A percentile compares a stretch with the other conserved stretches of the same genome.
phyloP scores from a whole-genome alignment of 2,329 filamentous ascomycete genomes.

The Gremmenia infestans region DNA sequence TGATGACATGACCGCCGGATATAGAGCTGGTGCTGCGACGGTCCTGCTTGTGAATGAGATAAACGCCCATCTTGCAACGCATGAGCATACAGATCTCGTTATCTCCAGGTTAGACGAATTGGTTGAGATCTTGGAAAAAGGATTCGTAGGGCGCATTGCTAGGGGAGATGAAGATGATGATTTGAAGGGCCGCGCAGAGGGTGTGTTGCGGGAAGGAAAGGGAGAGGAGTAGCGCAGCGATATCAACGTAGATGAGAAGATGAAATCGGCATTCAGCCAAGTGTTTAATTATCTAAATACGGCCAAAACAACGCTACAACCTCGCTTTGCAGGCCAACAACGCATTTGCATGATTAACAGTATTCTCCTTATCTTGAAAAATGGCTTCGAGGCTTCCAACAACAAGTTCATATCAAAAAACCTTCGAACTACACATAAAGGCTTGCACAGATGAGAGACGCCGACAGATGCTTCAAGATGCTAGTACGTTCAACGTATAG shows the following conservation, averaged over 20 bases:
- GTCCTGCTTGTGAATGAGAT: conserved; percentile 82
- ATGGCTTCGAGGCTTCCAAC: background rate
- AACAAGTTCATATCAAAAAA: background rate
- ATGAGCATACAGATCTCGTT: conserved; percentile 72
- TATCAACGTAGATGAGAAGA: background rate
- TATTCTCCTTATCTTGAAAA: conserved; percentile 1
- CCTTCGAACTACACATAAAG: background rate
- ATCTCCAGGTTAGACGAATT: conserved; percentile 71
- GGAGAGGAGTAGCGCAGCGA: conserved; percentile 18
- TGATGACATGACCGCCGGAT: conserved; percentile 89
- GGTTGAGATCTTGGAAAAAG: conserved; percentile 67
- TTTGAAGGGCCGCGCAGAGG: conserved; percentile 17
- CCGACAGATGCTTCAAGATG: conserved; percentile 18
- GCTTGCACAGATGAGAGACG: background rate
- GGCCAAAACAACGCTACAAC: conserved; percentile 13
- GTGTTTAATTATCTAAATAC: conserved; percentile 13
- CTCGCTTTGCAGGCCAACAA: background rate
- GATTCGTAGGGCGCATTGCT: conserved; percentile 54
- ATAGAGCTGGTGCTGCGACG: conserved; percentile 78
- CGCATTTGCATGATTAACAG: background rate
- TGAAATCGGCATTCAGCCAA: conserved; percentile 1
- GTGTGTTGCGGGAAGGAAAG: conserved; percentile 17
- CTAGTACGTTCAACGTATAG: conserved; percentile 8
- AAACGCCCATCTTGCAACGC: conserved; percentile 64
- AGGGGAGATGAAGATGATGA: conserved; percentile 18